Evolutionary conservation across 768 basidiomycete genomes (phyloP).

Genomic region (Phlebiopsis flavidoalba): DNA sequence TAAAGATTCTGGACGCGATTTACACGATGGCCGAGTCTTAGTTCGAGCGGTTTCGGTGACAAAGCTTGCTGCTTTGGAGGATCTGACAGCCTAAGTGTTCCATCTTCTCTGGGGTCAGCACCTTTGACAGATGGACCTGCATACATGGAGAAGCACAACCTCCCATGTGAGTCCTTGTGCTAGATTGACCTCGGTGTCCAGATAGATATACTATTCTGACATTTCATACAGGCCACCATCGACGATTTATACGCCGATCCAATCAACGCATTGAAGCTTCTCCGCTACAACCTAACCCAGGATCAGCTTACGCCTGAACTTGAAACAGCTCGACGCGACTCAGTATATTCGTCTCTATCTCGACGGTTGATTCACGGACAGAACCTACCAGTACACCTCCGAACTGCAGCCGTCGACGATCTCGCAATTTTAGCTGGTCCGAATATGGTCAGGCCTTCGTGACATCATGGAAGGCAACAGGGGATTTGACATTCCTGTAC

Average conservation of each 20-base stretch:
- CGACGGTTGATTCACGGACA: slow-evolving; percentile 62
- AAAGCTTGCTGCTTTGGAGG: slow-evolving; percentile 88
- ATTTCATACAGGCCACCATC: slow-evolving; percentile 33
- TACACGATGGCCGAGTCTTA: slow-evolving; percentile 57
- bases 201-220: not conserved
- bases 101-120: slow-evolving; percentile 43
- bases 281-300: slow-evolving; percentile 51
- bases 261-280: slow-evolving; percentile 73
- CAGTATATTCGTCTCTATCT: slow-evolving; percentile 60
- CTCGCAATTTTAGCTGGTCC: slow-evolving; percentile 72
- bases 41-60: slow-evolving; percentile 64
- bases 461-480: slow-evolving; percentile 53
- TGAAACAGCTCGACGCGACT: slow-evolving; percentile 47
- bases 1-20: slow-evolving; percentile 41
- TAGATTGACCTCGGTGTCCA: slow-evolving; percentile 12
- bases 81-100: slow-evolving; percentile 68
- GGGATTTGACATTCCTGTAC: slow-evolving; percentile 53
- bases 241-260: slow-evolving; percentile 57
- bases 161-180: slow-evolving; percentile 37
- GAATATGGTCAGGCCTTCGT: slow-evolving; percentile 63
- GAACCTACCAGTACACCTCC: slow-evolving; percentile 57
- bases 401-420: slow-evolving; percentile 91
- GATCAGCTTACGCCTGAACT: slow-evolving; percentile 49
- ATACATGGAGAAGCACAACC: slow-evolving; percentile 45
- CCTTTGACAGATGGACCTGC: slow-evolving; percentile 45